These are phyloP conservation scores for Daphne laureola DNA, from an alignment of 441 rosid genomes.

Conservation along the genomic window DNA sequence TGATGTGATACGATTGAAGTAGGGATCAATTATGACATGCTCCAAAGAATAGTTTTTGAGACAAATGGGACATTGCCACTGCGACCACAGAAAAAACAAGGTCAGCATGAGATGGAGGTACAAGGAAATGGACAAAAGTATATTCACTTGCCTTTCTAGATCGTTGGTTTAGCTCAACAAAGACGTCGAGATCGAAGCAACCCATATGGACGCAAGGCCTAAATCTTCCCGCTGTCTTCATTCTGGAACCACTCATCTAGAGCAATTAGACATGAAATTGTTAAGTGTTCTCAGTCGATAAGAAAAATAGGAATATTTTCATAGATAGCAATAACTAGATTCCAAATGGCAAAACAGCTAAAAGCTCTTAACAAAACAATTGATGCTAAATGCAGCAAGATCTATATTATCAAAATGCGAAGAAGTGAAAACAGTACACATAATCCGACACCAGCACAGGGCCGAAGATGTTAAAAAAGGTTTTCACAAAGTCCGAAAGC, in stretches of 20 bases:
- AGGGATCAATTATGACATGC: conserved; percentile 80
- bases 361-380: too few relatives aligned
- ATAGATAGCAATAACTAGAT: too few relatives aligned
- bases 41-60: conserved; percentile 89
- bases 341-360: too few relatives aligned
- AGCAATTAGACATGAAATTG: conserved; percentile 12
- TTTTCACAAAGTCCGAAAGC: too few relatives aligned
- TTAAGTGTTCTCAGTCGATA: too few relatives aligned
- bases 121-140: conserved; percentile 9
- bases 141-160: conserved; percentile 78
- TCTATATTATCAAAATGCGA: too few relatives aligned
- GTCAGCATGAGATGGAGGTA: not conserved
- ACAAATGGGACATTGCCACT: conserved; percentile 99
- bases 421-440: too few relatives aligned
- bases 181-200: conserved; percentile 95
- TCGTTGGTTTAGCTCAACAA: conserved; percentile 95
- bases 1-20: conserved; percentile 80
- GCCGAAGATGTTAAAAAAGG: too few relatives aligned
- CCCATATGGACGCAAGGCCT: conserved; percentile 95
- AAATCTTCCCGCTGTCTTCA: conserved; percentile 97
- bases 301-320: too few relatives aligned
- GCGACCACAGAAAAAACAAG: conserved; percentile 22
- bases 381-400: too few relatives aligned
- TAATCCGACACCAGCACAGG: too few relatives aligned
- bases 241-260: conserved; percentile 96